Conservation (phyloP, 1,284 basidiomycete genomes). For the Phlebopus sp. region DNA sequence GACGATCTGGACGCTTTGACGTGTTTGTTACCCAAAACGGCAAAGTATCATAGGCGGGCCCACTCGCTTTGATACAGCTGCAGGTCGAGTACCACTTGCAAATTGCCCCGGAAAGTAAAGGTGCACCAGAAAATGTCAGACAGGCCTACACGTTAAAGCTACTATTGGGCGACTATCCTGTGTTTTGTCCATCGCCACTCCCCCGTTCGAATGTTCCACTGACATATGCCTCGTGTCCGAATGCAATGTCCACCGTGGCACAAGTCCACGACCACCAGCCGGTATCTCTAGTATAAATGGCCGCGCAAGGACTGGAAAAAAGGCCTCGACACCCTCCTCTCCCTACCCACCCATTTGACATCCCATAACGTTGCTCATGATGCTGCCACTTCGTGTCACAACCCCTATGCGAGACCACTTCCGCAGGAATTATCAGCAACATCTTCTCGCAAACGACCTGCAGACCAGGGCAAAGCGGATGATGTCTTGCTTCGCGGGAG, state of each 20-base stretch:
- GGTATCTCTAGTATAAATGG: conserved; percentile 20
- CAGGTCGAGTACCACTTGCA: neutral
- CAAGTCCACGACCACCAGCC: conserved; percentile 19
- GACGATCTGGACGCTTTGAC: neutral
- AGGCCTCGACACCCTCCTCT: neutral
- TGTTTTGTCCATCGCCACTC: conserved; percentile 13
- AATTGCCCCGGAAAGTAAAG: neutral
- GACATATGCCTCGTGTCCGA: conserved; percentile 25
- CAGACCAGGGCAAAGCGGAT: conserved; percentile 12
- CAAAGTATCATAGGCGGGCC: too few species aligned
- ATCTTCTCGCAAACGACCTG: conserved; percentile 16
- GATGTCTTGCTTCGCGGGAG: conserved; percentile 14
- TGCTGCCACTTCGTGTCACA: conserved; percentile 9
- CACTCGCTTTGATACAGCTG: neutral
- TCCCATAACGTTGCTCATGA: conserved; percentile 1
- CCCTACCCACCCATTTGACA: neutral
- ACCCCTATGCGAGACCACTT: conserved; percentile 9
- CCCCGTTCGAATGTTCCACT: conserved; percentile 4
- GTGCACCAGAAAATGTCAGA: neutral
- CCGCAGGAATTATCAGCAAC: conserved; percentile 9
- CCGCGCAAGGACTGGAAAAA: conserved; percentile 1
- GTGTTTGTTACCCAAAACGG: too few species aligned
- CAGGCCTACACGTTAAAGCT: neutral
- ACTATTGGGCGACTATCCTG: neutral
- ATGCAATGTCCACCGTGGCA: conserved; percentile 22